Evolutionary conservation across 257 asterid genomes (phyloP), one percentile per base, ranked within the genome.

Genomic region (Penstemon davidsonii): DNA sequence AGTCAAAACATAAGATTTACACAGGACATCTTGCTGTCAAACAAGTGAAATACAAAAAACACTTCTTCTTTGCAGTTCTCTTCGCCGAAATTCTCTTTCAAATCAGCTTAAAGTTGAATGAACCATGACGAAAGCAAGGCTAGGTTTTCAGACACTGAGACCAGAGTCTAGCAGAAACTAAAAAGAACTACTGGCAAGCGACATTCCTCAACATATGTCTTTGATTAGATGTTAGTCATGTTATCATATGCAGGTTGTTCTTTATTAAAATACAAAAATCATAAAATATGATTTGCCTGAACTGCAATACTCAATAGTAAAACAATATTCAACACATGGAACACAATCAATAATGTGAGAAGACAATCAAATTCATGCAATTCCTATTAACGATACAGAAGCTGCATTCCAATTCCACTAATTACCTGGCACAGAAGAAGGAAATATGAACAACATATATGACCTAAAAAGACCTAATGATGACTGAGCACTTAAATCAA

Each of bases 181-280:
- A 56, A 25, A 15, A 60, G 62, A 42, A 67, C 55, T 58, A 19
- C 59, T 58, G 39, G 51, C 19, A 44, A 41, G 59, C 64, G 60
- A 59, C 54, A 75, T 59, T 64, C 42, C 62, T 56, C 38, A 43
- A 65, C 49, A 55, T 61, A 63, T 63, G 64, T 47, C 37, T 44
- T 47, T 47, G 33, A 55, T 15, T 15, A 55, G 46, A 60, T 43
- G 60, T 38, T 38, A 39, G 46, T 41, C 45, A 33, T 55, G 60
- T 6, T 39, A 65, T 55, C 38, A 9, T 9, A 56, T 41, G 50
- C 43, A 64, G 40, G 46, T 19, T 55, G 55, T 50, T 62, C 70
- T 53, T 53, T 8, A 60, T 47, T 45, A 39, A 62, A 64, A 69
- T 10, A 10, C 19, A 59, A 75, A n/a, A 41, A 50, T 42, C 70